A percentile compares a stretch with the other conserved stretches of the same genome.
Evolutionary conservation across 2,329 filamentous ascomycete species (phyloP).

Genomic region (Penicillium sclerotigenum): DNA sequence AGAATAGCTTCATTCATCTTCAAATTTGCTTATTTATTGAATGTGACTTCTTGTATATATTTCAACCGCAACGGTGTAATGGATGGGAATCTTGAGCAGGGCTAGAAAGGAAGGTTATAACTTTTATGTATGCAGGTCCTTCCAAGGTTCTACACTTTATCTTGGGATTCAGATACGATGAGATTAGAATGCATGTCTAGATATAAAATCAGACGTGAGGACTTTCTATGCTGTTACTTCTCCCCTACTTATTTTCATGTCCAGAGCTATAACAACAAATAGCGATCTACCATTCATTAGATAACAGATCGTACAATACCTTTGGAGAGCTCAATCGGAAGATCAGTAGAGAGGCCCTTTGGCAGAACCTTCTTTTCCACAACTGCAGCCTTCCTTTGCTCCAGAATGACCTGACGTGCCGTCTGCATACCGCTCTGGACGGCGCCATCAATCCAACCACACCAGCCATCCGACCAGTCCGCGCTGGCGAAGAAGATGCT

Average conservation of each 20-base stretch:
- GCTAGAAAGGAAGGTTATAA: background rate
- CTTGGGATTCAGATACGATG: background rate
- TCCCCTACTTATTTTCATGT: background rate
- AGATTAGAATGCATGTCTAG: background rate
- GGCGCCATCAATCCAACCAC: slow-evolving; percentile 37
- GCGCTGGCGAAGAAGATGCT: slow-evolving; percentile 32
- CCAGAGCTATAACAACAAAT: background rate
- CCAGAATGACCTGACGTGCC: background rate
- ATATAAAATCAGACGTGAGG: background rate
- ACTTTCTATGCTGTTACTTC: background rate
- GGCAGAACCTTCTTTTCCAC: background rate
- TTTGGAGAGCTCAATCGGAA: background rate
- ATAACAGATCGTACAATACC: background rate
- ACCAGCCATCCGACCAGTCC: slow-evolving; percentile 37
- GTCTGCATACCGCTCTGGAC: slow-evolving; percentile 28
- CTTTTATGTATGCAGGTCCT: too few species aligned
- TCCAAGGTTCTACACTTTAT: too few species aligned
- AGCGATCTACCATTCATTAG: background rate
- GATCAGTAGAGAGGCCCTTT: background rate
- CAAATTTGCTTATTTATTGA: background rate
- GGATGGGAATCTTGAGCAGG: background rate
- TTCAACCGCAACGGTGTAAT: too few species aligned
- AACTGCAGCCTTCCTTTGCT: background rate
- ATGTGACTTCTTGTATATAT: too few species aligned
- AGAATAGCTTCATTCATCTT: background rate